phyloP scores from a whole-genome alignment of 1,284 basidiomycete species.

The Cutaneotrichosporon sp. region DNA sequence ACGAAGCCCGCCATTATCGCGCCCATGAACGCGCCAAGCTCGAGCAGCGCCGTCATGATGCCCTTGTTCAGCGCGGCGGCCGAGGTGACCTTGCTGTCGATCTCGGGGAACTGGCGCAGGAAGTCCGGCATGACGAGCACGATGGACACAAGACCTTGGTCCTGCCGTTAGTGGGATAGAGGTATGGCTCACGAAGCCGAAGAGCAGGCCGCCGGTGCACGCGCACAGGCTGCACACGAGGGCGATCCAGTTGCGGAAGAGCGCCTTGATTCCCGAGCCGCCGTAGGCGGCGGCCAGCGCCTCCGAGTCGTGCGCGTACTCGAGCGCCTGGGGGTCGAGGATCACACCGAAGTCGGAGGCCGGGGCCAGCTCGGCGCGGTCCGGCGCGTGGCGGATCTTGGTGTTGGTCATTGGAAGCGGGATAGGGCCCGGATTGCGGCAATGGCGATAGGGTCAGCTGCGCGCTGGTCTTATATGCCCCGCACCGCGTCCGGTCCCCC shows the following conservation, averaged over 20 bases:
- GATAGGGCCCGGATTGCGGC: no score
- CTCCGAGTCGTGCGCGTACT: conserved; percentile 6
- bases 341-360: conserved; percentile 4
- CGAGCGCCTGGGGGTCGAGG: conserved; percentile 4
- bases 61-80: conserved; percentile 32
- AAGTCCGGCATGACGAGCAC: conserved; percentile 41
- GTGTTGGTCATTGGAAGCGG: not conserved
- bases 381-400: conserved; percentile 5
- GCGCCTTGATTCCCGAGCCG: conserved; percentile 24
- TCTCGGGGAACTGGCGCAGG: conserved; percentile 34
- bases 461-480: no score
- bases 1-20: conserved; percentile 35
- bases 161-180: not conserved
- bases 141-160: conserved; percentile 46
- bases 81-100: conserved; percentile 21
- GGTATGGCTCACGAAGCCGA: conserved; percentile 15
- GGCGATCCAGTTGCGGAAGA: conserved; percentile 26
- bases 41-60: conserved; percentile 40
- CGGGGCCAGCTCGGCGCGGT: conserved; percentile 4
- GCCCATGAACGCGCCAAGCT: conserved; percentile 45
- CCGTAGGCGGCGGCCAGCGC: conserved; percentile 6
- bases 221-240: conserved; percentile 21
- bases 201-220: conserved; percentile 33
- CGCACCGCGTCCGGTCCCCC: no score
- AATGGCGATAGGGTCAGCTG: no score